Base-by-base conservation (phyloP, 2,329 filamentous ascomycete genomes). In the Colletotrichum kahawae region DNA sequence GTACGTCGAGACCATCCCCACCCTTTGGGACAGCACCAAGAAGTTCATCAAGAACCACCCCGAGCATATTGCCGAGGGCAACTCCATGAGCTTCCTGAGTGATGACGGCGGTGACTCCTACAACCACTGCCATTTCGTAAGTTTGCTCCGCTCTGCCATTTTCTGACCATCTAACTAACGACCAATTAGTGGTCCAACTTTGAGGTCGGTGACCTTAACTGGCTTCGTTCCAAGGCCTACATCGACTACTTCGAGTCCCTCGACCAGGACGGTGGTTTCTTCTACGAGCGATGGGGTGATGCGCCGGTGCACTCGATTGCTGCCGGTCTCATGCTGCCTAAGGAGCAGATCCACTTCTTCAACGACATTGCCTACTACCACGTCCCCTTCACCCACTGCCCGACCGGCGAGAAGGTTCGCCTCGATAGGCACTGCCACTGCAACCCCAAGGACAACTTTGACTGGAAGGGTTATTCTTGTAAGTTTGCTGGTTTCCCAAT, bases 401-500 rank as follows among this genome's bases (percentile, higher is more conserved):
- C 97, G 4, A 98, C 95, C 1, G 94, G 94, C 70, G 95, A 98
- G 86, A 90, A 98, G 86, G 92, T 91, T 69, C 92, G 96, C 78
- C 85, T 96, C 70, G 93, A 98, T 78, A 92, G 96, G 79, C 96
- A 95, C 83, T 99, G 97, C 85, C 94, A 96, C 85, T 99, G 97
- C 87, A 95, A 99, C 82, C 96, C 97, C 9, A 93, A 93, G 81
- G 95, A 98, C 75, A 99, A 99, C 88, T 99, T 99, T 89, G 97
- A 99, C 86, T 99, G 97, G 97, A 98, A 98, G 86, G 94, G 95
- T 67, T 98, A 98, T 84, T 98, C 95, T 83, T 98, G 96, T 97
- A 91, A 88, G 95, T 88, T 68, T 21, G n/a, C n/a, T 51, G 27
- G 7, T 12, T 12, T 29, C 9, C 29, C 5, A 24, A 18, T 12